phyloP scores from a whole-genome alignment of 495 filamentous ascomycete species.

The Talaromyces borbonicus region DNA sequence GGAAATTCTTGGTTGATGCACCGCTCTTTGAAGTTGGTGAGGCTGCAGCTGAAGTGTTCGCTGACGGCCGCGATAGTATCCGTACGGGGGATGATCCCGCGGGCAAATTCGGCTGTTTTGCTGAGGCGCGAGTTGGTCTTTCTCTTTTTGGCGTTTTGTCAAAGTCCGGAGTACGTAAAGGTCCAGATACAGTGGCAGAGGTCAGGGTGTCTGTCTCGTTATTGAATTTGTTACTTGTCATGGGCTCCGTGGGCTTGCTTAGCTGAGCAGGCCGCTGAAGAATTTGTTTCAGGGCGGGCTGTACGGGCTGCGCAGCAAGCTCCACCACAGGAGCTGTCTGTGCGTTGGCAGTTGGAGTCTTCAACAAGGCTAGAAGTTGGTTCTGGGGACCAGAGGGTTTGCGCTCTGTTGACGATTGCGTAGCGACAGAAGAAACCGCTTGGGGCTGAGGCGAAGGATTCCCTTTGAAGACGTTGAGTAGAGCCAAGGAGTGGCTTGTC shows the following conservation, averaged over 20 bases:
- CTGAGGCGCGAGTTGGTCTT: neutral
- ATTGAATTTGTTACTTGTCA: constrained; percentile 8
- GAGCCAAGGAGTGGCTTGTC: constrained; percentile 50
- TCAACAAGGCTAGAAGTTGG: constrained; percentile 27
- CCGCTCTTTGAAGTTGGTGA: constrained; percentile 14
- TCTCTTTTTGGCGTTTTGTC: constrained; percentile 23
- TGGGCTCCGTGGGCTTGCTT: constrained; percentile 12
- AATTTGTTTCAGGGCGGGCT: constrained; percentile 22
- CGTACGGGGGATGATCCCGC: constrained; percentile 32
- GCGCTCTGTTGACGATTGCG: constrained; percentile 11
- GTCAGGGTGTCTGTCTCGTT: constrained; percentile 13
- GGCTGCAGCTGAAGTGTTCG: constrained; percentile 10
- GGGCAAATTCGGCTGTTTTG: neutral
- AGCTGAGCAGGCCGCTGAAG: constrained; percentile 24
- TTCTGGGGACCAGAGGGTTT: constrained; percentile 34
- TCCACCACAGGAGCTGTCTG: constrained; percentile 22
- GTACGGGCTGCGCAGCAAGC: constrained; percentile 22
- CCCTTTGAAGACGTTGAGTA: constrained; percentile 57
- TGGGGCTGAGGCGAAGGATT: constrained; percentile 19
- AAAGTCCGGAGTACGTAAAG: constrained; percentile 40
- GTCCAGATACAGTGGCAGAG: constrained; percentile 43
- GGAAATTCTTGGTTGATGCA: constrained; percentile 39
- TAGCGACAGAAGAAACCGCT: constrained; percentile 19
- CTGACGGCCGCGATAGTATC: constrained; percentile 32
- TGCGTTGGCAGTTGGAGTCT: constrained; percentile 15